phyloP scores from a whole-genome alignment of 805 yeast species.

The Candida corydali region DNA sequence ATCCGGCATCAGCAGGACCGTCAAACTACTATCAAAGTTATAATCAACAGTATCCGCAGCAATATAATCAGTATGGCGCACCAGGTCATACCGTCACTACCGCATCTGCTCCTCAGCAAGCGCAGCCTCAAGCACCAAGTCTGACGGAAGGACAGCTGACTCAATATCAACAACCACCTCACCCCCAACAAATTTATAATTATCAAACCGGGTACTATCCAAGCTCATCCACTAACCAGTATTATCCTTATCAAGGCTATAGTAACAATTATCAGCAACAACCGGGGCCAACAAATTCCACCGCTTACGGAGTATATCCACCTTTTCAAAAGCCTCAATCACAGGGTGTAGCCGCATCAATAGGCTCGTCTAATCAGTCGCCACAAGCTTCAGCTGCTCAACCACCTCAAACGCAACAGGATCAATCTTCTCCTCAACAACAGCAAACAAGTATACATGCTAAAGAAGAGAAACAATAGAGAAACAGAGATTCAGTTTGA shows the following conservation, averaged over 20 bases:
- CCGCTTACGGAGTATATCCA: constrained; percentile 1
- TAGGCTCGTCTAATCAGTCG: constrained; percentile 2
- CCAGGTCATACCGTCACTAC: constrained; percentile 2
- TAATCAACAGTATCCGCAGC: constrained; percentile 7
- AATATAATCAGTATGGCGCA: constrained; percentile 2
- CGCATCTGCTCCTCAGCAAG: constrained; percentile 2
- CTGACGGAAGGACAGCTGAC: background rate
- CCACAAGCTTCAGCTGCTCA: constrained; percentile 5
- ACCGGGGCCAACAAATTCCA: background rate
- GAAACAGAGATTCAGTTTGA: too few relatives aligned
- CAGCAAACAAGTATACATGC: background rate
- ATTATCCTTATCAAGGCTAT: constrained; percentile 7
- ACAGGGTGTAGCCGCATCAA: background rate
- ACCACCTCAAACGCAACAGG: constrained; percentile 1
- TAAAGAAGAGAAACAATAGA: background rate
- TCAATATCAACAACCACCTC: constrained; percentile 3
- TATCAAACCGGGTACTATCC: constrained; percentile 6
- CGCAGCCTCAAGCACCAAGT: background rate
- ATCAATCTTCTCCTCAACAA: constrained; percentile 3
- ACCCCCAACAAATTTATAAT: constrained; percentile 1
- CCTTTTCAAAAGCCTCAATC: constrained; percentile 1
- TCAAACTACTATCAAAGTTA: constrained; percentile 7
- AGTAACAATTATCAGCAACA: constrained; percentile 5
- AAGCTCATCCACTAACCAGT: constrained; percentile 1
- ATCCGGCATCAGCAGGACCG: background rate